A percentile compares a stretch with the other conserved stretches of the same genome.
phyloP scores from a whole-genome alignment of 495 filamentous ascomycete species.

The Penicillium paxilli region DNA sequence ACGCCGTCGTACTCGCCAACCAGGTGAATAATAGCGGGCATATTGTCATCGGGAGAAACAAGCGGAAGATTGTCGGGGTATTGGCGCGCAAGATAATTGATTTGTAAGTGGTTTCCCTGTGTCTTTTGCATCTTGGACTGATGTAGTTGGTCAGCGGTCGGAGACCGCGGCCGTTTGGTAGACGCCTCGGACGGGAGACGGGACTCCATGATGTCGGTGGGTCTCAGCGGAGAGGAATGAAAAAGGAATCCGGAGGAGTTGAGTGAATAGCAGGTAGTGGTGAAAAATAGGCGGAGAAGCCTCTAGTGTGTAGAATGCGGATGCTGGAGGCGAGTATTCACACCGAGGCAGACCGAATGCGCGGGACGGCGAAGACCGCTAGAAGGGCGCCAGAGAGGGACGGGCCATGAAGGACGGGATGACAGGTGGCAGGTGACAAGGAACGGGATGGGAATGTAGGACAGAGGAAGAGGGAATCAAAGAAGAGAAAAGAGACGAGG shows the following conservation, averaged over 20 bases:
- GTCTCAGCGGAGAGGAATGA: too few relatives aligned
- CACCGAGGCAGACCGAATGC: conserved; percentile 8
- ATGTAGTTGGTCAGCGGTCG: conserved; percentile 47
- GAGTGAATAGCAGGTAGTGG: neutral
- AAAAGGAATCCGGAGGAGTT: conserved; percentile 2
- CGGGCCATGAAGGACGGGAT: neutral
- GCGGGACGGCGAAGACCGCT: conserved; percentile 6
- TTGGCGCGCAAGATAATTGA: conserved; percentile 78
- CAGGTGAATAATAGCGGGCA: conserved; percentile 63
- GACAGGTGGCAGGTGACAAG: conserved; percentile 10
- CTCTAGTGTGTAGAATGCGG: neutral
- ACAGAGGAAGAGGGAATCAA: too few relatives aligned
- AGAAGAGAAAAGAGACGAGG: too few relatives aligned
- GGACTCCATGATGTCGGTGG: conserved; percentile 45
- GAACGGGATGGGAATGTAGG: too few relatives aligned
- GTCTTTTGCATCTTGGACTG: conserved; percentile 56
- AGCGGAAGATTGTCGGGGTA: conserved; percentile 61
- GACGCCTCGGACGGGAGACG: conserved; percentile 37
- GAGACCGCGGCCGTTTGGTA: conserved; percentile 62
- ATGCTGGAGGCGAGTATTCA: neutral
- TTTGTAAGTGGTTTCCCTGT: conserved; percentile 62
- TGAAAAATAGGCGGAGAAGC: neutral
- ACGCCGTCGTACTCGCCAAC: conserved; percentile 82
- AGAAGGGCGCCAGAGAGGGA: conserved; percentile 1
- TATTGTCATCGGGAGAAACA: conserved; percentile 57